Evolutionary conservation across 169 alveolate genomes (phyloP), one percentile per base, ranked within the genome.

Genomic region (Besnoitia besnoiti): DNA sequence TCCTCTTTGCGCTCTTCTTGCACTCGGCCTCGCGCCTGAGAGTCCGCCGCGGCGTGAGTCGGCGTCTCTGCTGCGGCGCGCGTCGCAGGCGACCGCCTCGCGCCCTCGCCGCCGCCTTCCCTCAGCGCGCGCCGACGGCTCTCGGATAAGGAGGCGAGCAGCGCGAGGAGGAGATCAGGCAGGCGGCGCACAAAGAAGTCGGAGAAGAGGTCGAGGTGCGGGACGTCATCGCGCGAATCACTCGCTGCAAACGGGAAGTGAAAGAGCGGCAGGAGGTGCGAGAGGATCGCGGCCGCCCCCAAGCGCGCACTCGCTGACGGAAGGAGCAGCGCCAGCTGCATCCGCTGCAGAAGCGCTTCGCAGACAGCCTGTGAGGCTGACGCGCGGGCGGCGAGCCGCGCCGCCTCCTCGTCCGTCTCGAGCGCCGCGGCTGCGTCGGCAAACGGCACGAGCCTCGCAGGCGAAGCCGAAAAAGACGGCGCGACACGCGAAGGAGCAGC

Each of bases 211-310:
- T 19, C n/a, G n/a, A 42, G 82, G 27, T 73, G 19, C 46, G 40
- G 80, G 42, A n/a, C 4, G 12, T 67, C 42, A 14, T 30, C 30
- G 37, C 8, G 14, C 80, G 44, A 21, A 16, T 35, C 12, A 1
- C 12, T 67, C 44, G 80, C 40, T n/a, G n/a, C n/a, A n/a, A n/a
- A n/a, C 16, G 47, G 33, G 47, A 16, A 27, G 59, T 77, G 87
- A 8, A 39, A 42, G 16, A 77, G 59, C 30, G 87, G 87, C 30
- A 77, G 55, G 27, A 77, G 87, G 4, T 35, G 87, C 55, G n/a
- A 35, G 35, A 77, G 59, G 40, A 77, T 35, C 59, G n/a, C 40
- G 55, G 87, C 87, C 5, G 59, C 59, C 10, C 87, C 87, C 24
- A 42, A 14, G 19, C 55, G n/a, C n/a, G 55, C 87, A 0, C n/a